A percentile compares a stretch with the other conserved stretches of the same genome.
phyloP scores from a whole-genome alignment of 305 asterid genomes.

The Lippia alba region DNA sequence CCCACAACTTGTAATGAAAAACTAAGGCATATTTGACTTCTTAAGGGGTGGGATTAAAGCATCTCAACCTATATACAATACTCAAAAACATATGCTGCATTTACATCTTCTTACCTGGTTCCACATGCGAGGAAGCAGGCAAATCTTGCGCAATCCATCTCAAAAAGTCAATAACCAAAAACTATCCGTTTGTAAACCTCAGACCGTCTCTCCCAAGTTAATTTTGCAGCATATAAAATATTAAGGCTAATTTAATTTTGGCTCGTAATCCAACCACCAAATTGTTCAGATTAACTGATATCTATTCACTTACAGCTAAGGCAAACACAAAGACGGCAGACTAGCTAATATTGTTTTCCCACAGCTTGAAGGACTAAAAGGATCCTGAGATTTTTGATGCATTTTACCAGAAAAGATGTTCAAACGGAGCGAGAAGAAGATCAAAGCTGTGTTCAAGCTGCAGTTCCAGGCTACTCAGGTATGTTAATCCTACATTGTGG shows the following conservation, averaged over 20 bases:
- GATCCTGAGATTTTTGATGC: slow-evolving; percentile 40
- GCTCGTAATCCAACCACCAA: slow-evolving; percentile 43
- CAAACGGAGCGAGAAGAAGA: slow-evolving; percentile 80
- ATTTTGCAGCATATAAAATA: slow-evolving; percentile 28
- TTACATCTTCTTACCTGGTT: slow-evolving; percentile 37
- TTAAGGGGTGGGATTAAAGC: slow-evolving; percentile 17
- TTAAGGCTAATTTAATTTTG: slow-evolving; percentile 25
- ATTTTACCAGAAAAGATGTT: slow-evolving; percentile 60
- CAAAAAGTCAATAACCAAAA: slow-evolving; percentile 38
- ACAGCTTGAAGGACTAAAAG: slow-evolving; percentile 26
- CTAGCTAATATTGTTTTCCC: slow-evolving; percentile 25
- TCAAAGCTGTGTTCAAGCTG: slow-evolving; percentile 84
- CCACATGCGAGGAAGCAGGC: slow-evolving; percentile 39
- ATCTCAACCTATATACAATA: slow-evolving; percentile 17
- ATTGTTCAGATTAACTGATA: slow-evolving; percentile 33
- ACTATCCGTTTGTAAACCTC: slow-evolving; percentile 40
- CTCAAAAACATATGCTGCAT: slow-evolving; percentile 28
- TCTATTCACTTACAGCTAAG: slow-evolving; percentile 38
- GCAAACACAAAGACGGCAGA: slow-evolving; percentile 17
- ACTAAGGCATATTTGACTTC: slow-evolving; percentile 37
- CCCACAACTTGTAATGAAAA: slow-evolving; percentile 41
- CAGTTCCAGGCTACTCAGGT: slow-evolving; percentile 94
- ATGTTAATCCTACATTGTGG: slow-evolving; percentile 31
- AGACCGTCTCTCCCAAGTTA: slow-evolving; percentile 25
- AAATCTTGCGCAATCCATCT: slow-evolving; percentile 30